phyloP scores from a whole-genome alignment of 768 basidiomycete genomes.

The Boletus edulis region DNA sequence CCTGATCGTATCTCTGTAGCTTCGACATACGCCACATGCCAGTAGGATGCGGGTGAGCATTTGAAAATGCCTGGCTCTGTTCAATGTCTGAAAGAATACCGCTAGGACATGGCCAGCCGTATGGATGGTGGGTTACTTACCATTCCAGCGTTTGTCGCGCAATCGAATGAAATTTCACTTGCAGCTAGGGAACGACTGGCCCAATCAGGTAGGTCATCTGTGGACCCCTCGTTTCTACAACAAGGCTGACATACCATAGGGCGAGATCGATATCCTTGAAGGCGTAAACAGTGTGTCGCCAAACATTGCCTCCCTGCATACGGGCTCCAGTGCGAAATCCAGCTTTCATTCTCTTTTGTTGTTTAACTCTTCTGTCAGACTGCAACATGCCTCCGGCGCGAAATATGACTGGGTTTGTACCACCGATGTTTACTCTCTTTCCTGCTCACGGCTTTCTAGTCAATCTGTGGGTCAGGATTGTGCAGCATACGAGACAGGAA shows the following conservation, averaged over 20 bases:
- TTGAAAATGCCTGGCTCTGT: background rate
- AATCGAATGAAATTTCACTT: background rate
- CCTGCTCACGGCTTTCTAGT: conserved; percentile 8
- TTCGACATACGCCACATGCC: conserved; percentile 34
- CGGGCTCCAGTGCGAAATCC: conserved; percentile 20
- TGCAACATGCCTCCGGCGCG: conserved; percentile 19
- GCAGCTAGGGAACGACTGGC: conserved; percentile 21
- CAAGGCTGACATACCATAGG: conserved; percentile 8
- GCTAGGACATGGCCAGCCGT: conserved; percentile 28
- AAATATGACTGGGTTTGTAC: conserved; percentile 20
- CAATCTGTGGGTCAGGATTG: conserved; percentile 13
- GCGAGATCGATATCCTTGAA: conserved; percentile 51
- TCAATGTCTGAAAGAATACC: background rate
- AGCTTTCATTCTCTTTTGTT: background rate
- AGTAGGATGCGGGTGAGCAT: conserved; percentile 29
- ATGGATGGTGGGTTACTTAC: conserved; percentile 15
- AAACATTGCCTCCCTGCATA: conserved; percentile 35
- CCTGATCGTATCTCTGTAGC: conserved; percentile 1
- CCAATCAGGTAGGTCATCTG: conserved; percentile 5
- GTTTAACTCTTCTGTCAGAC: conserved; percentile 9
- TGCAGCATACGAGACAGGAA: conserved; percentile 21
- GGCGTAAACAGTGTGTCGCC: conserved; percentile 39
- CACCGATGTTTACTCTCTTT: background rate
- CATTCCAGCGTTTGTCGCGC: background rate
- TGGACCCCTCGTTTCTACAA: background rate